Evolutionary conservation across 257 asterid species (phyloP).

Genomic region (Nicotiana benthamiana): DNA sequence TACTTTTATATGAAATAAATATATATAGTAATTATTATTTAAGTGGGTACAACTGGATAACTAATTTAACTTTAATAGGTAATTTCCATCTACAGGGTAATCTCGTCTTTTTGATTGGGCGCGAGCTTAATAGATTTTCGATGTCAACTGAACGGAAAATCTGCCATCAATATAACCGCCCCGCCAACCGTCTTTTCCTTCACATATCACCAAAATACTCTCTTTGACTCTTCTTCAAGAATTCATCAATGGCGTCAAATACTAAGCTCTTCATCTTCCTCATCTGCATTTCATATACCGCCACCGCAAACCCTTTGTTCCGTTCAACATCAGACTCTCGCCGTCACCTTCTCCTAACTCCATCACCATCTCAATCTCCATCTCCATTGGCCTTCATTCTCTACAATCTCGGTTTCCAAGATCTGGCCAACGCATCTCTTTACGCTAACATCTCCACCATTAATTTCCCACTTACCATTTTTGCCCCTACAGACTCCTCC

Average conservation of each 20-base stretch:
- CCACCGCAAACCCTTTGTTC: not conserved
- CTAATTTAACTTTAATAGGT: too few relatives aligned
- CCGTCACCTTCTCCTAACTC: not conserved
- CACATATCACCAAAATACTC: not conserved
- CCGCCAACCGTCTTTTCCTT: not conserved
- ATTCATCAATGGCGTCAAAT: conserved; percentile 13
- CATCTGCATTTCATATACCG: not conserved
- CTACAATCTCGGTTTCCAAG: conserved; percentile 48
- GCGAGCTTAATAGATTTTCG: not conserved
- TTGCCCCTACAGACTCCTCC: conserved; percentile 60
- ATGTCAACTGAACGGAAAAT: not conserved
- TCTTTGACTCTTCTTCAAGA: not conserved
- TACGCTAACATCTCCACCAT: conserved; percentile 27
- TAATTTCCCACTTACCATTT: conserved; percentile 53
- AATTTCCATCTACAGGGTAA: too few relatives aligned
- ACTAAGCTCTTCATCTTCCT: conserved; percentile 9
- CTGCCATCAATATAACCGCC: not conserved
- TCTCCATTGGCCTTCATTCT: conserved; percentile 35
- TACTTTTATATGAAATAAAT: too few relatives aligned
- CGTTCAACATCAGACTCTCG: not conserved
- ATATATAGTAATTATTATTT: too few relatives aligned
- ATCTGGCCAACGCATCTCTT: conserved; percentile 39
- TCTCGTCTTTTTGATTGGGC: not conserved
- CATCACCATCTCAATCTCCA: conserved; percentile 13
- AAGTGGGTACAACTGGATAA: too few relatives aligned